Conservation (phyloP, 2,329 filamentous ascomycete species). For the Fusarium acutatum region DNA sequence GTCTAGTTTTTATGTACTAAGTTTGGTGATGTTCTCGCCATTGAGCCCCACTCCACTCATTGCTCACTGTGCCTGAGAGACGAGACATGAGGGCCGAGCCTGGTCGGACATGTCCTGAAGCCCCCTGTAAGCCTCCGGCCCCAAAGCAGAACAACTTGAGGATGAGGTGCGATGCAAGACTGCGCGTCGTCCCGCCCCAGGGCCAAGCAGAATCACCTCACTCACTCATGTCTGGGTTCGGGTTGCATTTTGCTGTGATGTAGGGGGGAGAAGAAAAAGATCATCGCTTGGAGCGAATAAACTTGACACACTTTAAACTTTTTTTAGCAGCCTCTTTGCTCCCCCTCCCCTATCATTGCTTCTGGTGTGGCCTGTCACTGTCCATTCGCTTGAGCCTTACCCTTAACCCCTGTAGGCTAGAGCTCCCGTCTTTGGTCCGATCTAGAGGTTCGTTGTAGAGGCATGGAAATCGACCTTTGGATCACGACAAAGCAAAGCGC, state of each 20-base stretch:
- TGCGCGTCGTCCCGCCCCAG: constrained; percentile 10
- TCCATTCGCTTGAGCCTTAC: constrained; percentile 6
- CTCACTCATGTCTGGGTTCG: background rate
- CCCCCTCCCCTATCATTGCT: background rate
- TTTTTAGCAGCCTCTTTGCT: background rate
- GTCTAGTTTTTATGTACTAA: background rate
- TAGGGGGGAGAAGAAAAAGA: background rate
- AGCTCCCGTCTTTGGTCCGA: constrained; percentile 39
- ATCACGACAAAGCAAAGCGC: background rate
- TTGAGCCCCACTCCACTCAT: background rate
- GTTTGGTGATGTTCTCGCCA: background rate
- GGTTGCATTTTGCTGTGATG: constrained; percentile 1
- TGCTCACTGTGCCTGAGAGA: background rate
- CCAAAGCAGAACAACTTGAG: background rate
- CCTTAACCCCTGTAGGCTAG: constrained; percentile 31
- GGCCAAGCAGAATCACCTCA: background rate
- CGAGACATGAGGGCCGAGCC: background rate
- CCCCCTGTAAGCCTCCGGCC: background rate
- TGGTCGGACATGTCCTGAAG: background rate
- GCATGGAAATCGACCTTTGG: constrained; percentile 35
- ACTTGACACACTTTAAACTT: background rate
- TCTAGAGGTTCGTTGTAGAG: constrained; percentile 31
- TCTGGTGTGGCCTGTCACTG: background rate
- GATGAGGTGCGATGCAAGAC: background rate
- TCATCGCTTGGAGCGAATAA: background rate